phyloP scores from a whole-genome alignment of 768 basidiomycete species.

The Phanerodontia chrysosporium region DNA sequence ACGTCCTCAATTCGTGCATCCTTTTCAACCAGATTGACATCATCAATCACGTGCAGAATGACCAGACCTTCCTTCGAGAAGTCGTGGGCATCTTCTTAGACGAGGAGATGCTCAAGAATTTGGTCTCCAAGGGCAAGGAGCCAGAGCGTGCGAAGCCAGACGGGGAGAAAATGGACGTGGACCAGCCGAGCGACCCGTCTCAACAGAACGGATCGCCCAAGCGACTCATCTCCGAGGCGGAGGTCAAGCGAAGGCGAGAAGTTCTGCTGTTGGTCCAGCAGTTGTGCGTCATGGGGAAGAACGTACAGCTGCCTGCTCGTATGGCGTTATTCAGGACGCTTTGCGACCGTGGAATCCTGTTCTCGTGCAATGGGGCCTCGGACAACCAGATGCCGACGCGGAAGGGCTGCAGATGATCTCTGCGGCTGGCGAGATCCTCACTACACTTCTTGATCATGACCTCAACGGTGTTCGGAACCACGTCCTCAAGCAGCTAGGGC shows the following conservation, averaged over 20 bases:
- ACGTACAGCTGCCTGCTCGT: conserved; percentile 85
- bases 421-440: conserved; percentile 81
- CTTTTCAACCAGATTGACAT: conserved; percentile 99
- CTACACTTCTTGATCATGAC: conserved; percentile 87
- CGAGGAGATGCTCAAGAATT: conserved; percentile 45
- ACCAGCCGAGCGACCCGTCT: conserved; percentile 13
- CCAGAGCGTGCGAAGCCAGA: conserved; percentile 21
- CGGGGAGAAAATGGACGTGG: conserved; percentile 27
- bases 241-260: conserved; percentile 59
- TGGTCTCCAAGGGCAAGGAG: conserved; percentile 22
- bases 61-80: conserved; percentile 70
- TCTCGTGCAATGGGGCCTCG: conserved; percentile 90
- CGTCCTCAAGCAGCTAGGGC: conserved; percentile 74
- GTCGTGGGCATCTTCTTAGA: conserved; percentile 75
- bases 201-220: conserved; percentile 47
- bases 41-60: conserved; percentile 81
- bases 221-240: conserved; percentile 41
- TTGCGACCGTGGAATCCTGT: conserved; percentile 83
- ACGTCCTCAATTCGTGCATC: conserved; percentile 93
- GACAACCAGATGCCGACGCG: conserved; percentile 54
- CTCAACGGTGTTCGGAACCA: conserved; percentile 80
- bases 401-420: conserved; percentile 59
- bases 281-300: conserved; percentile 93
- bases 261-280: conserved; percentile 89
- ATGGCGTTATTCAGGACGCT: conserved; percentile 82